These are phyloP conservation scores for Sutorius eximius DNA, from an alignment of 1,284 basidiomycete genomes.

Conservation along the genomic window DNA sequence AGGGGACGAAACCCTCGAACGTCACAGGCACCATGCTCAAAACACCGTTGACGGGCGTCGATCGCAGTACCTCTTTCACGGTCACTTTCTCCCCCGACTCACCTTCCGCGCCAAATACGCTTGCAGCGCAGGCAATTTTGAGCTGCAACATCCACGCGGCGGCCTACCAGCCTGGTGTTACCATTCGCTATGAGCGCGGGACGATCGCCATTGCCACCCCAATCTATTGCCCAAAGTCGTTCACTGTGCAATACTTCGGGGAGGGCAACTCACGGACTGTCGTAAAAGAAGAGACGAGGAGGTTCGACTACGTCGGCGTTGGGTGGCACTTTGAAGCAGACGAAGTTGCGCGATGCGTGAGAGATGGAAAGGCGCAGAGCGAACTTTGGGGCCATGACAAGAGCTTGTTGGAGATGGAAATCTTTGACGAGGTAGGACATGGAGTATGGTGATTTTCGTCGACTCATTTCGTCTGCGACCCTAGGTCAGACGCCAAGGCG, in stretches of 20 bases:
- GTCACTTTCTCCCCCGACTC: conserved; percentile 60
- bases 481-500: conserved; percentile 53
- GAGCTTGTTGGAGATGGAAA: conserved; percentile 74
- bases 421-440: conserved; percentile 73
- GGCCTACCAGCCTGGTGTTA: conserved; percentile 47
- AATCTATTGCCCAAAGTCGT: conserved; percentile 63
- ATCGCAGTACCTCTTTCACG: conserved; percentile 74
- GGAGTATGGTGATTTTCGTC: background rate
- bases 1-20: conserved; percentile 51
- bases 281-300: conserved; percentile 53
- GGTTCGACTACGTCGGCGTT: conserved; percentile 56
- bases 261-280: conserved; percentile 49
- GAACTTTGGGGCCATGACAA: conserved; percentile 73
- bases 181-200: conserved; percentile 68
- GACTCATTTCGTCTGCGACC: background rate
- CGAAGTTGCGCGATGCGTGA: conserved; percentile 79
- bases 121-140: conserved; percentile 66
- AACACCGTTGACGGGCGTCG: conserved; percentile 75
- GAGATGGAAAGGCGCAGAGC: conserved; percentile 77
- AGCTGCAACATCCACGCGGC: conserved; percentile 61
- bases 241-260: conserved; percentile 61
- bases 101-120: conserved; percentile 36
- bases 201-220: conserved; percentile 62
- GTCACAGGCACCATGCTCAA: conserved; percentile 69
- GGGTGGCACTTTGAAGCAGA: conserved; percentile 81